Evolutionary conservation across 495 filamentous ascomycete genomes (phyloP), one percentile per base, ranked within the genome.

Genomic region (Penicillium diatomitis): DNA sequence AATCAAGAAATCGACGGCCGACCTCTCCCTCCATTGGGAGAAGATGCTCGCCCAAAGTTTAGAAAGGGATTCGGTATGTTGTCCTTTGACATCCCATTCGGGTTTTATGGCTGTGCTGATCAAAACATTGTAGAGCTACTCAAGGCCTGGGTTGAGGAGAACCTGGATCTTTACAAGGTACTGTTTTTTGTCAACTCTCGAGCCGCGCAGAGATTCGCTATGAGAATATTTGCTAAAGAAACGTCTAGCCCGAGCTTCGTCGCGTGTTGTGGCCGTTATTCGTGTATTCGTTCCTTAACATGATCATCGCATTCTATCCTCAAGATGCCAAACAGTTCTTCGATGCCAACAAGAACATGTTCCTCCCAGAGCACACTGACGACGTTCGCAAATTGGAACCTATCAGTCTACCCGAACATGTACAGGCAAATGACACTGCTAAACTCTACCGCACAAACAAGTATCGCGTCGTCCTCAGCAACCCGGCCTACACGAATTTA

Each of bases 191-290:
- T 20, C 20, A 20, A 20, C 20, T 2, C 20, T 20, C 20, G 20
- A 20, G 20, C 20, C 20, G 20, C 20, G 20, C 20, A 20, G 20
- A 20, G 20, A 20, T 20, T n/a, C n/a, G n/a, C n/a, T 1, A 20
- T 20, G 20, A 20, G 20, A 38, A 2, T 5, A 4, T n/a, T 41
- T 49, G 32, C 65, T 80, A 33, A 78, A 48, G 32, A 11, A 2
- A 30, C 4, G 20, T 8, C 28, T 54, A 90, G 85, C 87, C 88
- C n/a, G 92, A 97, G 64, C 77, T 98, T 1, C 68, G 75, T 45
- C 86, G 90, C 38, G 71, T 97, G 8, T 71, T 91, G 29, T 98
- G 90, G 87, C 94, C 92, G 2, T 69, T 94, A 0, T 97, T 96
- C 58, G 85, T 96, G 20, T 91, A 98, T 66, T 92, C 89, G 0